Percentiles rank a stretch among this genome's conserved stretches.
phyloP scores from a whole-genome alignment of 176 grass and related monocot genomes.

The Oryza rufipogon region DNA sequence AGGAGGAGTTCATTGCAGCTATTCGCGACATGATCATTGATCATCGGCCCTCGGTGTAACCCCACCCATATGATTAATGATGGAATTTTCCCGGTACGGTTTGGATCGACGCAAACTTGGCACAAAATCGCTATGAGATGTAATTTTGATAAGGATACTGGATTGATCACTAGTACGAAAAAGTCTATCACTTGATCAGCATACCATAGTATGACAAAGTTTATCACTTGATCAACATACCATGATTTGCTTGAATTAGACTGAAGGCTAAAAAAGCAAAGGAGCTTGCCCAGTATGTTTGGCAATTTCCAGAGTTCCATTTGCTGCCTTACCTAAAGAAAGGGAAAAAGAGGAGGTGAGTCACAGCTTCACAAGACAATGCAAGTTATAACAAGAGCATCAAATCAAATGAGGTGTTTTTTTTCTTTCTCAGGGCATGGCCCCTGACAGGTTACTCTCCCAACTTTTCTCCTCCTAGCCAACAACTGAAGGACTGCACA shows the following conservation, averaged over 20 bases:
- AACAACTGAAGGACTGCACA: conserved; percentile 21
- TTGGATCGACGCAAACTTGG: not conserved
- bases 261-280: not conserved
- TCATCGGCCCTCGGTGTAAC: conserved; percentile 9
- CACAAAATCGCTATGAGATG: not conserved
- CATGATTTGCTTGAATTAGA: not conserved
- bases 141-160: not conserved
- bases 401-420: conserved; percentile 45
- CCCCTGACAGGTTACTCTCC: conserved; percentile 4
- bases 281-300: not conserved
- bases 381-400: conserved; percentile 21
- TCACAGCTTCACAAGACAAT: conserved; percentile 2
- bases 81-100: not conserved
- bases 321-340: conserved; percentile 34
- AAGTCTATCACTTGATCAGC: not conserved
- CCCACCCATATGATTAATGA: conserved; percentile 51
- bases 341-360: conserved; percentile 25
- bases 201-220: not conserved
- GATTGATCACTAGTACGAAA: not conserved
- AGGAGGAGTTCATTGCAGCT: conserved; percentile 22
- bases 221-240: not conserved
- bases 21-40: conserved; percentile 34
- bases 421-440: not conserved
- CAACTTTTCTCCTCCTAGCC: conserved; percentile 32
- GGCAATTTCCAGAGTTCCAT: conserved; percentile 52